Percentiles rank a stretch among this genome's conserved stretches.
These are phyloP conservation scores for Hibiscus syriacus DNA, from an alignment of 345 rosid species.

Conservation along the genomic window DNA sequence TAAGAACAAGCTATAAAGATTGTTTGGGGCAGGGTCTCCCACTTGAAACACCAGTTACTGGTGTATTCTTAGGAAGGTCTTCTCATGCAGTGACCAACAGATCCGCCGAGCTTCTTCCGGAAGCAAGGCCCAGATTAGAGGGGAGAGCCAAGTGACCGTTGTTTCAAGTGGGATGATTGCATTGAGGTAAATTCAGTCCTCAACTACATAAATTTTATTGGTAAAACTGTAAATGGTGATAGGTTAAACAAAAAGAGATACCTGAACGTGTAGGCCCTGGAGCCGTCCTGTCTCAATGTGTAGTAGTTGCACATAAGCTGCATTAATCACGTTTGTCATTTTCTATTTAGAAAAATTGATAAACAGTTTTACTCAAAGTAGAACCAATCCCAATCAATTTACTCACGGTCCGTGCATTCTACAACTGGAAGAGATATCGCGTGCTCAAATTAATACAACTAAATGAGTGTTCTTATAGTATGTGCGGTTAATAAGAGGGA, in stretches of 20 bases:
- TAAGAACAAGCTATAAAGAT: no score
- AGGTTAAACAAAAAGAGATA: not conserved
- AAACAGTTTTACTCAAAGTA: no score
- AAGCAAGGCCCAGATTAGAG: no score
- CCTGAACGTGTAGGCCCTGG: slow-evolving; percentile 38
- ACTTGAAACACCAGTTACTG: no score
- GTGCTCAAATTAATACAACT: not conserved
- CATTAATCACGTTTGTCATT: slow-evolving; percentile 13
- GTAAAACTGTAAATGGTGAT: not conserved
- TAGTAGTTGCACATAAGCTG: slow-evolving; percentile 97
- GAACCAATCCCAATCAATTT: not conserved
- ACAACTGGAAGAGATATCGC: not conserved
- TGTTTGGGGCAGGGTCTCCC: no score
- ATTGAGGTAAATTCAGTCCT: not conserved
- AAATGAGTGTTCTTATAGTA: not conserved
- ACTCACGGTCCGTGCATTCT: not conserved
- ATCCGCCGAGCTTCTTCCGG: no score
- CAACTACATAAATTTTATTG: not conserved
- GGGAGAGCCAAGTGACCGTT: no score
- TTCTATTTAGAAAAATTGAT: not conserved
- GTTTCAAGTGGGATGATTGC: no score
- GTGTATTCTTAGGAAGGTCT: no score
- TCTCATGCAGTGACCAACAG: no score
- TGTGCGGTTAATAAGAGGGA: not conserved
- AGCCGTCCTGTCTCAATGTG: slow-evolving; percentile 88